A percentile compares a stretch with the other conserved stretches of the same genome.
Evolutionary conservation across 2,329 filamentous ascomycete genomes (phyloP).

Genomic region (Aureobasidium sp.): DNA sequence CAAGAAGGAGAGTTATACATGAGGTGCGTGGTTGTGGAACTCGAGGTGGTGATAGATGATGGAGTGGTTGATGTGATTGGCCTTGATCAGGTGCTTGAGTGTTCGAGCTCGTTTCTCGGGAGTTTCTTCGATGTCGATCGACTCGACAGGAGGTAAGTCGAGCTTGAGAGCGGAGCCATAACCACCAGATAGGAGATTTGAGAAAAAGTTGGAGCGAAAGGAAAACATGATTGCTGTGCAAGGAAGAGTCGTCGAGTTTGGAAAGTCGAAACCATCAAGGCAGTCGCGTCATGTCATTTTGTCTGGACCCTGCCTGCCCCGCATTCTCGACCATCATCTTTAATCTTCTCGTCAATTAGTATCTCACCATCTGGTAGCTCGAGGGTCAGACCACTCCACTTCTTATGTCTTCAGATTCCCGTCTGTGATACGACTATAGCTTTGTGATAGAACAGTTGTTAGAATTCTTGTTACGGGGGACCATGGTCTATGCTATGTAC

Average conservation of each 20-base stretch:
- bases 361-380: no score
- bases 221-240: slow-evolving; percentile 17
- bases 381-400: no score
- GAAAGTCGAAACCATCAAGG: slow-evolving; percentile 3
- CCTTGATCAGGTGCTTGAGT: slow-evolving; percentile 81
- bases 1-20: slow-evolving; percentile 42
- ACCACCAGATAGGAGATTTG: slow-evolving; percentile 4
- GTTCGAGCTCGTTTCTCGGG: slow-evolving; percentile 73
- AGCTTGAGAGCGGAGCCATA: slow-evolving; percentile 22
- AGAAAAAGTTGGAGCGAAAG: slow-evolving; percentile 14
- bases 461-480: no score
- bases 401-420: no score
- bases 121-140: slow-evolving; percentile 73
- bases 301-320: slow-evolving; percentile 13
- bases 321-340: slow-evolving; percentile 1
- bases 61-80: slow-evolving; percentile 86
- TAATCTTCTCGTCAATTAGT: no score
- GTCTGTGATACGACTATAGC: no score
- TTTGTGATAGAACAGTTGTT: no score
- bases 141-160: slow-evolving; percentile 59
- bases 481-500: not conserved
- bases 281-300: slow-evolving; percentile 11
- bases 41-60: slow-evolving; percentile 68
- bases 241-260: not conserved
- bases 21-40: slow-evolving; percentile 78